Evolutionary conservation across 2,329 filamentous ascomycete genomes (phyloP), one percentile per base, ranked within the genome.

Genomic region (Akanthomyces lecanii): DNA sequence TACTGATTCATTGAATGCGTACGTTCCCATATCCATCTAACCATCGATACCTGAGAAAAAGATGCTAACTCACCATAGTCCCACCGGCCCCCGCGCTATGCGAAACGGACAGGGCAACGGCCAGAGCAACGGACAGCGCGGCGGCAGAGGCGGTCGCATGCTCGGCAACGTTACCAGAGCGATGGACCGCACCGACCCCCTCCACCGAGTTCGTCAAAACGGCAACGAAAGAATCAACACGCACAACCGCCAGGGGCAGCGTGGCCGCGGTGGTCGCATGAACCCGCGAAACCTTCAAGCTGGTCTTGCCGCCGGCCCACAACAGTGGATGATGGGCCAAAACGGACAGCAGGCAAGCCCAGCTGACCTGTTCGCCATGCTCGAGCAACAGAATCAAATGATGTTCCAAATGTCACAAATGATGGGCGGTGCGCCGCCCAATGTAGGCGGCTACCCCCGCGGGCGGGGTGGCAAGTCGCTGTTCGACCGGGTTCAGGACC

Each of bases 61-160:
- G 25, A 64, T 67, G 72, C 79, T 84, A 76, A 85, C 77, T 63
- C 47, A 48, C 42, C 30, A 64, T 71, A 97, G 94, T 71, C 95
- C 95, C 11, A 98, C 92, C 58, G 95, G 94, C 63, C 95, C 95
- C 21, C 95, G 93, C 74, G 92, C 93, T 40, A 97, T 98, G 92
- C 90, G 95, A 71, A 91, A 89, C 73, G 85, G 85, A 59, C 85
- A 79, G 68, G 81, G 83, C 63, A 80, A 82, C 62, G 83, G 85
- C 61, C 33, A 7, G 33, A 11, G 33, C 33, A 36, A 36, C 33
- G 33, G 33, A 36, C 33, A 79, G 68, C 81, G 83, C 62, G 80
- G 82, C 62, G 83, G 85, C 61, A 87, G 91, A 68, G 89, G 90
- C 64, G 92, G 92, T 74, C 87, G 91, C 65, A 87, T 97, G 81